phyloP scores from a whole-genome alignment of 1,139 yeast genomes.

The Scheffersomyces segobiensis region DNA sequence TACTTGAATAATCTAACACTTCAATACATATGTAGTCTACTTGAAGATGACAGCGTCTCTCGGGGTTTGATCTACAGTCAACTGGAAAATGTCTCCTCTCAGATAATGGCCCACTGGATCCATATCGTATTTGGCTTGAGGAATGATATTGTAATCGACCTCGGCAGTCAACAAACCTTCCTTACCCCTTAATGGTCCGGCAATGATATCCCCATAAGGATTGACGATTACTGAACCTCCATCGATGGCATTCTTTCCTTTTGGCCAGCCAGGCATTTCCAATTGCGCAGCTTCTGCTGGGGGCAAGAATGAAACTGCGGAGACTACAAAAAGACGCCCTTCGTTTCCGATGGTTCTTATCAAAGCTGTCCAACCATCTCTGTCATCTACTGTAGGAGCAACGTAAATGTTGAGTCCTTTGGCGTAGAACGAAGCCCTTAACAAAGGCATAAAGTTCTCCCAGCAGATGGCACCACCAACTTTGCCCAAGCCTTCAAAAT shows the following conservation, averaged over 20 bases:
- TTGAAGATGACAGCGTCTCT: conserved; percentile 1
- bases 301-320: conserved; percentile 32
- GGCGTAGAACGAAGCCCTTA: conserved; percentile 37
- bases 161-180: conserved; percentile 37
- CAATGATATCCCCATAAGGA: conserved; percentile 40
- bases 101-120: conserved; percentile 41
- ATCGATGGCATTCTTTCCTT: conserved; percentile 29
- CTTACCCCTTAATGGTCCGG: conserved; percentile 37
- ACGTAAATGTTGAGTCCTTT: conserved; percentile 35
- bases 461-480: conserved; percentile 44
- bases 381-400: conserved; percentile 43
- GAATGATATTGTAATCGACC: conserved; percentile 29
- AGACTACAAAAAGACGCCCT: conserved; percentile 29
- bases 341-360: conserved; percentile 35
- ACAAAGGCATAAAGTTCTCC: conserved; percentile 38
- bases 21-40: background rate
- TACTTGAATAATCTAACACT: background rate
- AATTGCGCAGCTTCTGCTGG: conserved; percentile 11
- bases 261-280: conserved; percentile 14
- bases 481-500: conserved; percentile 24
- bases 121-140: conserved; percentile 36
- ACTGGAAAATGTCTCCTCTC: conserved; percentile 37
- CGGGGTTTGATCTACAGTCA: conserved; percentile 29
- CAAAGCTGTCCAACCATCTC: conserved; percentile 34
- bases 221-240: conserved; percentile 39